Evolutionary conservation across 495 filamentous ascomycete species (phyloP).

Genomic region (Acidiella bohemica): DNA sequence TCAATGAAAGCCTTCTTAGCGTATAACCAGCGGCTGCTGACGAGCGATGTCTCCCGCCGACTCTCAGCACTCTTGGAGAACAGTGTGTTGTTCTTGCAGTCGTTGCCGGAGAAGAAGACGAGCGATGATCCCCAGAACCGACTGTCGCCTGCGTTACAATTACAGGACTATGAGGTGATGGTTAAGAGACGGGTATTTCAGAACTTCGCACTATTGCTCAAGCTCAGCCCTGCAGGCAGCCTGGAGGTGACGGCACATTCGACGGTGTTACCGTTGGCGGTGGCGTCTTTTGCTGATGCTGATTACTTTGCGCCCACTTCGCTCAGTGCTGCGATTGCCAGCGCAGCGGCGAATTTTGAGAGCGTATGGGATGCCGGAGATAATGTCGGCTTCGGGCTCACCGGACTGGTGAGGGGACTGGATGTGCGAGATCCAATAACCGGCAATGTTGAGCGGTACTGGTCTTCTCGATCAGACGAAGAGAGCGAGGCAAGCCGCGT

Average conservation of each 20-base stretch:
- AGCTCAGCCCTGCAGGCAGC: constrained; percentile 64
- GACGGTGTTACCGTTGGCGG: constrained; percentile 81
- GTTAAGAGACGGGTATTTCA: constrained; percentile 84
- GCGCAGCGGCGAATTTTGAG: constrained; percentile 79
- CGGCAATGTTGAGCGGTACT: constrained; percentile 40
- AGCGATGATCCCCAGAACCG: constrained; percentile 78
- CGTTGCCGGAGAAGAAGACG: constrained; percentile 67
- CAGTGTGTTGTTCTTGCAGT: constrained; percentile 74
- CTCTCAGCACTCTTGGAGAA: constrained; percentile 93
- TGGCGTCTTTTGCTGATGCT: constrained; percentile 85
- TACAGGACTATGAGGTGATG: constrained; percentile 90
- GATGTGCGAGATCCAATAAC: constrained; percentile 34
- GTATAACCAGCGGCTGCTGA: constrained; percentile 84
- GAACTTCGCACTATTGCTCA: constrained; percentile 83
- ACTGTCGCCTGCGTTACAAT: constrained; percentile 71
- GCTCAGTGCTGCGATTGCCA: constrained; percentile 83
- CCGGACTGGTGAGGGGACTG: constrained; percentile 68
- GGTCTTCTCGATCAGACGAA: constrained; percentile 47
- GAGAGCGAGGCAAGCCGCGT: constrained; percentile 60
- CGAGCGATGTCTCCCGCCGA: constrained; percentile 85
- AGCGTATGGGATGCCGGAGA: constrained; percentile 89
- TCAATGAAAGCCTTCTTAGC: constrained; percentile 85
- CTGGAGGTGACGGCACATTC: constrained; percentile 79
- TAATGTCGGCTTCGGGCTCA: constrained; percentile 87
- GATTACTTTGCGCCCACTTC: constrained; percentile 74